Percentiles rank a stretch among this genome's conserved stretches.
These are phyloP conservation scores for Lycium ferocissimum DNA, from an alignment of 257 asterid species.

Conservation along the genomic window DNA sequence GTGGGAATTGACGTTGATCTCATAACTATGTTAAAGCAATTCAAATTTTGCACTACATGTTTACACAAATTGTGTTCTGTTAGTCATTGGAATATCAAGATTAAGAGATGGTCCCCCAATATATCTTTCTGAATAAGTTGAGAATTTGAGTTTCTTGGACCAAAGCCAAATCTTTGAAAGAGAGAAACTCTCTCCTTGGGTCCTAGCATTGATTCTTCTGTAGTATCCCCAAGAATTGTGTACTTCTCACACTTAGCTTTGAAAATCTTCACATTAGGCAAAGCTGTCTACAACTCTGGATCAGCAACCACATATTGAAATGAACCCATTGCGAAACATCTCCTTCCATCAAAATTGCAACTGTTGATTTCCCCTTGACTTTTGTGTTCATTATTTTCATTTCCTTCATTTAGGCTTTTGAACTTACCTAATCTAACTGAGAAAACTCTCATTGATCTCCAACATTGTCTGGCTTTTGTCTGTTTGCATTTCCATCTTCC, in stretches of 20 bases:
- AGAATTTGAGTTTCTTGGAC: conserved; percentile 57
- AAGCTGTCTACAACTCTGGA: conserved; percentile 48
- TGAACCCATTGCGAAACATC: conserved; percentile 76
- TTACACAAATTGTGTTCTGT: conserved; percentile 36
- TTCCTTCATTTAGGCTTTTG: conserved; percentile 40
- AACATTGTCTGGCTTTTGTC: conserved; percentile 32
- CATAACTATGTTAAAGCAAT: conserved; percentile 1
- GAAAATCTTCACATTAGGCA: conserved; percentile 32
- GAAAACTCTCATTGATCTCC: conserved; percentile 40
- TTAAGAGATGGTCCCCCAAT: conserved; percentile 29
- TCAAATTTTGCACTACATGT: neutral
- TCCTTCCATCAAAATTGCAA: conserved; percentile 59
- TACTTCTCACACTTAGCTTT: conserved; percentile 12
- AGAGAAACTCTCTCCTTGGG: conserved; percentile 69
- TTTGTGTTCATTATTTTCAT: conserved; percentile 27
- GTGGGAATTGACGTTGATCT: neutral
- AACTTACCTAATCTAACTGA: conserved; percentile 68
- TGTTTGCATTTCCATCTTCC: conserved; percentile 21
- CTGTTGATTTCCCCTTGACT: conserved; percentile 37
- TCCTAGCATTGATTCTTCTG: conserved; percentile 53
- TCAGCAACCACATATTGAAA: conserved; percentile 59
- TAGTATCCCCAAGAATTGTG: conserved; percentile 30
- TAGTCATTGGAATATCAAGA: conserved; percentile 35
- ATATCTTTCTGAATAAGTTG: conserved; percentile 36
- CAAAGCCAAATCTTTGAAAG: conserved; percentile 78